A percentile compares a stretch with the other conserved stretches of the same genome.
These are phyloP conservation scores for Trebouxia sp. DNA, from an alignment of 139 green algal genomes.

Conservation along the genomic window DNA sequence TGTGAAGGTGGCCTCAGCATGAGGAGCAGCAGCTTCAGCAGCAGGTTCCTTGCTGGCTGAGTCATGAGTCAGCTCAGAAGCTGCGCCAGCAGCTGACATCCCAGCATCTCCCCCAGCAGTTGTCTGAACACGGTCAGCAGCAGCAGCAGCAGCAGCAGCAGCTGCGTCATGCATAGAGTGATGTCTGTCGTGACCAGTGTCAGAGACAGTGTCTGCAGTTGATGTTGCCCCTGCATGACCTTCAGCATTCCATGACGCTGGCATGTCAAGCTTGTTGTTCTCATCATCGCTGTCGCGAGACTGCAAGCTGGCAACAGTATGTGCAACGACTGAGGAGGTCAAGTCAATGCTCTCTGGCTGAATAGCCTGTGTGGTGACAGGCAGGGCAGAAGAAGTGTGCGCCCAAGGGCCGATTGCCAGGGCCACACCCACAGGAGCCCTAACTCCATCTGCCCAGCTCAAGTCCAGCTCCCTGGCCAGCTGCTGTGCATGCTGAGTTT, in stretches of 20 bases:
- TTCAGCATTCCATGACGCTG: too few relatives aligned
- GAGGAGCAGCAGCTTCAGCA: not conserved
- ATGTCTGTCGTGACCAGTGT: too few relatives aligned
- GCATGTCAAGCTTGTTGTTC: too few relatives aligned
- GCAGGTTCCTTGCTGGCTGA: not conserved
- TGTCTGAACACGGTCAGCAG: too few relatives aligned
- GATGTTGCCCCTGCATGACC: too few relatives aligned
- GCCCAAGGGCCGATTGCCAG: constrained; percentile 3
- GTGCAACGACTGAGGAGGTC: not conserved
- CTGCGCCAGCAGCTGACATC: not conserved
- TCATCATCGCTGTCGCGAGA: too few relatives aligned
- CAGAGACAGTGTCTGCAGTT: not conserved
- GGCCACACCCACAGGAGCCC: not conserved
- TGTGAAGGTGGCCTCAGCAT: not conserved
- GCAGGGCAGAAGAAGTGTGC: not conserved
- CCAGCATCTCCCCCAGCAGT: not conserved
- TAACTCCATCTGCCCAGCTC: not conserved
- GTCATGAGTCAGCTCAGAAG: not conserved
- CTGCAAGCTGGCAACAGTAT: too few relatives aligned
- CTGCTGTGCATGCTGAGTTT: not conserved
- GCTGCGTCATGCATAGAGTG: too few relatives aligned
- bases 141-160: not conserved
- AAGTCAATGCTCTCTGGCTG: not conserved
- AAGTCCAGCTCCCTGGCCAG: not conserved
- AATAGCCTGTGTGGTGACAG: not conserved